A percentile compares a stretch with the other conserved stretches of the same genome.
Evolutionary conservation across 352 stramenopile genomes (phyloP).

Genomic region (Phytophthora tentaculata): DNA sequence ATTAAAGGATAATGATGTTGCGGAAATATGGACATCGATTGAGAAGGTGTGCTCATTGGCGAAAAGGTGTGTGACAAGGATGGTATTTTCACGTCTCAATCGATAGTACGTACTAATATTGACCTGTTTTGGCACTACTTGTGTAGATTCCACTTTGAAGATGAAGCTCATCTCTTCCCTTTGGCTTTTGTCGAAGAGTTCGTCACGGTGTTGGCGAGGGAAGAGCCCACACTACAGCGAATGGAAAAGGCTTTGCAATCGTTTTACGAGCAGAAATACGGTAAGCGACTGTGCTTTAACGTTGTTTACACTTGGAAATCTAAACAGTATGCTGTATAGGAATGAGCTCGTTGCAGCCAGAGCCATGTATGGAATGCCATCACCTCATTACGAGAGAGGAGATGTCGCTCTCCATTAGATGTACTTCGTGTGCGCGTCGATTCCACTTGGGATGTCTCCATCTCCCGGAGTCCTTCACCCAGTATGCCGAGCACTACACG

Average conservation of each 20-base stretch:
- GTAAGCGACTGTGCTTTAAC: slow-evolving; percentile 12
- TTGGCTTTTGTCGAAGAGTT: slow-evolving; percentile 52
- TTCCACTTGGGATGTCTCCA: slow-evolving; percentile 69
- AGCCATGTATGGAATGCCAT: slow-evolving; percentile 50
- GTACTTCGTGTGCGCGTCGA: slow-evolving; percentile 44
- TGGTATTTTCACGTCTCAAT: no score
- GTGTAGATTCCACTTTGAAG: slow-evolving; percentile 59
- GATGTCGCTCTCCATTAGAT: slow-evolving; percentile 48
- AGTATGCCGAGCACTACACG: slow-evolving; percentile 65
- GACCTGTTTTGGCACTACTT: neutral
- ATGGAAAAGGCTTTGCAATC: slow-evolving; percentile 49
- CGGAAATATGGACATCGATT: slow-evolving; percentile 35
- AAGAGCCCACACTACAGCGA: slow-evolving; percentile 39
- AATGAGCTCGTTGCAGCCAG: slow-evolving; percentile 17
- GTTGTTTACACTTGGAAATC: no score
- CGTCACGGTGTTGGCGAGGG: slow-evolving; percentile 31
- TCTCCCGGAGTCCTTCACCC: slow-evolving; percentile 60
- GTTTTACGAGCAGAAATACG: slow-evolving; percentile 43
- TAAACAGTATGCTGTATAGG: slow-evolving; percentile 12
- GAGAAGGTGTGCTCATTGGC: slow-evolving; percentile 54
- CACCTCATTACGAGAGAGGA: slow-evolving; percentile 41
- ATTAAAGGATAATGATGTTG: slow-evolving; percentile 29
- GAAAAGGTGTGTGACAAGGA: slow-evolving; percentile 42
- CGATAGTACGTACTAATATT: no score
- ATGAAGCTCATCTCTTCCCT: slow-evolving; percentile 73